Conservation (phyloP, 1,284 basidiomycete species). For the Trametes sp. region DNA sequence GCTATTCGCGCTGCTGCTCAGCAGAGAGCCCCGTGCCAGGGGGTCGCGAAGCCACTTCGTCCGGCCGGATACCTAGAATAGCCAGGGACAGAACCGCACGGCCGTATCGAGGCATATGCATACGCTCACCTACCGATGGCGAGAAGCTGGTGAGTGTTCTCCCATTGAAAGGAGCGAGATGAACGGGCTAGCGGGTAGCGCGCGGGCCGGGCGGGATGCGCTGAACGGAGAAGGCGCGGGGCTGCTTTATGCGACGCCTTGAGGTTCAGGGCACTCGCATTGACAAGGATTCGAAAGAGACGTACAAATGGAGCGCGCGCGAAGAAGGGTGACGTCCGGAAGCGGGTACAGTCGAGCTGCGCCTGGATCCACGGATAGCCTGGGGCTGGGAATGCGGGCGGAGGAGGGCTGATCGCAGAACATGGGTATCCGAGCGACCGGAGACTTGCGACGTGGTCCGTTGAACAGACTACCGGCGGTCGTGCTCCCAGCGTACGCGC, state of each 20-base stretch:
- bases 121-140: neutral
- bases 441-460: constrained; percentile 10
- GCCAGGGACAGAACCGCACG: constrained; percentile 9
- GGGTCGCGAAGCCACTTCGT: neutral
- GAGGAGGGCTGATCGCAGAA: constrained; percentile 18
- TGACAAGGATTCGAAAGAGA: too few relatives aligned
- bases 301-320: neutral
- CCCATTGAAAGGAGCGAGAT: constrained; percentile 2
- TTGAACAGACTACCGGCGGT: constrained; percentile 7
- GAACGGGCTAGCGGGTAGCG: neutral
- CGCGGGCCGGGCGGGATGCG: constrained; percentile 11
- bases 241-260: neutral
- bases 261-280: neutral
- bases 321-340: constrained; percentile 13
- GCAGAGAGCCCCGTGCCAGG: constrained; percentile 3
- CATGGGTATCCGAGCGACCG: constrained; percentile 13
- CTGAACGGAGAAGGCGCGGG: neutral
- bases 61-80: constrained; percentile 9
- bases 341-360: constrained; percentile 6
- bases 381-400: constrained; percentile 10
- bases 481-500: neutral
- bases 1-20: neutral
- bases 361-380: constrained; percentile 11
- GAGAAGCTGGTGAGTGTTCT: neutral
- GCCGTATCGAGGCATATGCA: neutral